Evolutionary conservation across 768 basidiomycete species (phyloP).

Genomic region (Lentinula edodes): DNA sequence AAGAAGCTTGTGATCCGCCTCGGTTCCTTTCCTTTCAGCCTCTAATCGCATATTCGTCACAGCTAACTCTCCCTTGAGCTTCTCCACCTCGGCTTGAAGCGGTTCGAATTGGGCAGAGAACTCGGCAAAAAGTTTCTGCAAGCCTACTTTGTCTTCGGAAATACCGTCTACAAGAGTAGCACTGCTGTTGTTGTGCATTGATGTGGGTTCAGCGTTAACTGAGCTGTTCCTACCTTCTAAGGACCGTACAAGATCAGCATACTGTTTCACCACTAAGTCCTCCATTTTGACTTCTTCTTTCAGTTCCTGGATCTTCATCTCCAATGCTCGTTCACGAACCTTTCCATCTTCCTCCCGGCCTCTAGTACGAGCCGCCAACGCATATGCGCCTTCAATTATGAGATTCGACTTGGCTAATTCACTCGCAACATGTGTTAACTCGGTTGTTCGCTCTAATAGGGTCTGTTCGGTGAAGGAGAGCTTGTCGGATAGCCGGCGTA

Average conservation of each 20-base stretch:
- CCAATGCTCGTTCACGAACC: constrained; percentile 42
- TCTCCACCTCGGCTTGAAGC: constrained; percentile 36
- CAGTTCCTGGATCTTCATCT: constrained; percentile 36
- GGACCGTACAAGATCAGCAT: constrained; percentile 66
- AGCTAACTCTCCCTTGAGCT: constrained; percentile 40
- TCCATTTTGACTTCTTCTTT: constrained; percentile 58
- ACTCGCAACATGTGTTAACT: constrained; percentile 37
- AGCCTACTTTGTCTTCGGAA: constrained; percentile 39
- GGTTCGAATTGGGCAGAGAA: constrained; percentile 42
- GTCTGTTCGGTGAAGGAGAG: constrained; percentile 55
- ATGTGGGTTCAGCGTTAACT: background rate
- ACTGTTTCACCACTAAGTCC: constrained; percentile 64
- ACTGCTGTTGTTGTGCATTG: constrained; percentile 3
- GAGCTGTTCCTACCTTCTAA: constrained; percentile 41
- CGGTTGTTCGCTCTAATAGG: constrained; percentile 41
- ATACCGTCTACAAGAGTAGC: constrained; percentile 31
- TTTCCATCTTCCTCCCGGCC: constrained; percentile 50
- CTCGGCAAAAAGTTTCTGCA: constrained; percentile 44
- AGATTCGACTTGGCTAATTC: constrained; percentile 38
- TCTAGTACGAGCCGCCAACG: constrained; percentile 46
- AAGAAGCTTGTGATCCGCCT: constrained; percentile 39
- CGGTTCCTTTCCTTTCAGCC: constrained; percentile 37
- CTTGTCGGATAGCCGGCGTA: constrained; percentile 66
- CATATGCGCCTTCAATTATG: constrained; percentile 47
- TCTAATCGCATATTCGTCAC: constrained; percentile 35